These are phyloP conservation scores for Colletotrichum scovillei DNA, from an alignment of 2,329 filamentous ascomycete genomes.

Conservation along the genomic window DNA sequence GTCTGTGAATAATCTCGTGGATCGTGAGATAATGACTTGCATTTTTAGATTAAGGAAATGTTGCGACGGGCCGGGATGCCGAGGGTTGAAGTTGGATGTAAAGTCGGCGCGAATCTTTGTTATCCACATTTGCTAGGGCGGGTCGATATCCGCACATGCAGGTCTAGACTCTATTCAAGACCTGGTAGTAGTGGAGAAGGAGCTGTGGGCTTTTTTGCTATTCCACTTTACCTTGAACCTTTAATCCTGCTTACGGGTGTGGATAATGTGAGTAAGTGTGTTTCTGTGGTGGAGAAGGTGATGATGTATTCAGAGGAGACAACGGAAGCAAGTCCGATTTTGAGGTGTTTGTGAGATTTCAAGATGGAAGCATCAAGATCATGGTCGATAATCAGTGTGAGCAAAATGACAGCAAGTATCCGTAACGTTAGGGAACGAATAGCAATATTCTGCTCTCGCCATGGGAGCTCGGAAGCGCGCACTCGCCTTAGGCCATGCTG, in stretches of 20 bases:
- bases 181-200: neutral
- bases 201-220: neutral
- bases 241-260: neutral
- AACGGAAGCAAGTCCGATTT: neutral
- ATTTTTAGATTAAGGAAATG: neutral
- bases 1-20: neutral
- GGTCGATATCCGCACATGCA: neutral
- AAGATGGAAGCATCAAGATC: neutral
- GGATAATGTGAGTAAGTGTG: neutral
- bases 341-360: too few species aligned
- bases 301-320: neutral
- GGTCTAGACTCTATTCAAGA: neutral
- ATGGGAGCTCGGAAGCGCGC: neutral
- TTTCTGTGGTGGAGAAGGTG: neutral
- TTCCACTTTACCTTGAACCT: neutral
- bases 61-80: neutral
- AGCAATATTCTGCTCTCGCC: neutral
- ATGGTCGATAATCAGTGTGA: neutral
- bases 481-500: neutral
- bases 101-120: neutral
- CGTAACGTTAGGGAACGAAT: neutral
- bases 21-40: neutral
- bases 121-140: neutral
- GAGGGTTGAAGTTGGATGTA: neutral
- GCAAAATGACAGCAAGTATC: neutral